phyloP scores from a whole-genome alignment of 2,329 filamentous ascomycete genomes.

The Fusarium luffae region DNA sequence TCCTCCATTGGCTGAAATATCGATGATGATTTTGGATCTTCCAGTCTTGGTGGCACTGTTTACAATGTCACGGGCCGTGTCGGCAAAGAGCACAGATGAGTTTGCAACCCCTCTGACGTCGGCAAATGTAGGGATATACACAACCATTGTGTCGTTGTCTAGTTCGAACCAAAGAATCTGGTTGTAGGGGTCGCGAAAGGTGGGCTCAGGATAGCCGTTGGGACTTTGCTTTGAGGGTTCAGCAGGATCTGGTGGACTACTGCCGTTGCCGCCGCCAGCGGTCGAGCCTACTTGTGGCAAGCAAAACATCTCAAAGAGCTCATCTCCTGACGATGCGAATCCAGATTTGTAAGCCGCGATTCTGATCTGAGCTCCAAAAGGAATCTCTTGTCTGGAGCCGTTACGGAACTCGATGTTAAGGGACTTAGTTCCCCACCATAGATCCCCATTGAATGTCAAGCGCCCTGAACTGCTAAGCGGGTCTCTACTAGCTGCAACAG shows the following conservation, averaged over 20 bases:
- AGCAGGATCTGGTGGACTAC: too few species aligned
- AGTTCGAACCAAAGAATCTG: neutral
- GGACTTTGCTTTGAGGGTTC: neutral
- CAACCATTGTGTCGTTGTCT: neutral
- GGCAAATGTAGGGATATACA: neutral
- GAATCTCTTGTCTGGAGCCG: neutral
- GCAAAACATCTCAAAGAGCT: neutral
- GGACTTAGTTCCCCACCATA: too few species aligned
- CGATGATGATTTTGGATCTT: constrained; percentile 67
- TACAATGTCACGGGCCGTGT: neutral
- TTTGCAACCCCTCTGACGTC: neutral
- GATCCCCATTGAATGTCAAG: neutral
- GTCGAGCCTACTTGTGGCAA: neutral
- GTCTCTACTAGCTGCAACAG: neutral
- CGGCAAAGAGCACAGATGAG: neutral
- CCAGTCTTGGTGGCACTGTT: neutral
- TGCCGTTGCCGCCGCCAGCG: neutral
- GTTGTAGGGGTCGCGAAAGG: constrained; percentile 3
- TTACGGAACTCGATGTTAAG: neutral
- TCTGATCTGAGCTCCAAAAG: neutral
- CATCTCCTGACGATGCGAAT: neutral
- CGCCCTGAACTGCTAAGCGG: neutral
- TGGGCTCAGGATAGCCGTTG: neutral
- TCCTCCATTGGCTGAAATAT: constrained; percentile 70
- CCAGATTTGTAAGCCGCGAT: neutral